Evolutionary conservation across 306 rosid species (phyloP).

Genomic region (Prunus mume): DNA sequence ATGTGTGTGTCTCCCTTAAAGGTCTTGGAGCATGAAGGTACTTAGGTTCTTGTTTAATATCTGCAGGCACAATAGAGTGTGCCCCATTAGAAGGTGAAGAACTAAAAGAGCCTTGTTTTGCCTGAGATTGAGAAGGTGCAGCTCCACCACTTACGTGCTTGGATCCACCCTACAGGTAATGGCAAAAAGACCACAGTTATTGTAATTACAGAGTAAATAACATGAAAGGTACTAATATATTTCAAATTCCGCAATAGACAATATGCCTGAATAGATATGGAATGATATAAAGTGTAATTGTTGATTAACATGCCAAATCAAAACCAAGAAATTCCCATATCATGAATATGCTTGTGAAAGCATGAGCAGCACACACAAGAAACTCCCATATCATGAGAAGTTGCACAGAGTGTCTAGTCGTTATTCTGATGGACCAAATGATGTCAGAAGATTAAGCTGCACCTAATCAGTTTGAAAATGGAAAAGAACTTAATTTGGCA

Average conservation of each 20-base stretch:
- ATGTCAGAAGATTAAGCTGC: neutral
- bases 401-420: slow-evolving; percentile 1
- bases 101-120: slow-evolving; percentile 35
- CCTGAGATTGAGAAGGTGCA: slow-evolving; percentile 36
- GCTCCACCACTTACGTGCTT: slow-evolving; percentile 48
- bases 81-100: slow-evolving; percentile 31
- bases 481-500: slow-evolving; percentile 9
- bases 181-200: neutral
- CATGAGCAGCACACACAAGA: neutral
- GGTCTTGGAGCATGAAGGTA: slow-evolving; percentile 40
- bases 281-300: neutral
- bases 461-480: slow-evolving; percentile 4
- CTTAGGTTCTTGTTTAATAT: slow-evolving; percentile 40
- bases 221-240: neutral
- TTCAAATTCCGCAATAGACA: neutral
- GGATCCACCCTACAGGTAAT: slow-evolving; percentile 61
- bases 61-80: slow-evolving; percentile 24
- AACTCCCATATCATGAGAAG: neutral
- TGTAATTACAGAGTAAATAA: neutral
- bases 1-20: slow-evolving; percentile 25
- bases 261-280: neutral
- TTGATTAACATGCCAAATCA: neutral
- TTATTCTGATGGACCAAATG: neutral
- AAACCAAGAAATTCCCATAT: neutral
- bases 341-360: neutral